A percentile compares a stretch with the other conserved stretches of the same genome.
Conservation (phyloP, 148 eudicot species). For the Chenopodium formosanum region DNA sequence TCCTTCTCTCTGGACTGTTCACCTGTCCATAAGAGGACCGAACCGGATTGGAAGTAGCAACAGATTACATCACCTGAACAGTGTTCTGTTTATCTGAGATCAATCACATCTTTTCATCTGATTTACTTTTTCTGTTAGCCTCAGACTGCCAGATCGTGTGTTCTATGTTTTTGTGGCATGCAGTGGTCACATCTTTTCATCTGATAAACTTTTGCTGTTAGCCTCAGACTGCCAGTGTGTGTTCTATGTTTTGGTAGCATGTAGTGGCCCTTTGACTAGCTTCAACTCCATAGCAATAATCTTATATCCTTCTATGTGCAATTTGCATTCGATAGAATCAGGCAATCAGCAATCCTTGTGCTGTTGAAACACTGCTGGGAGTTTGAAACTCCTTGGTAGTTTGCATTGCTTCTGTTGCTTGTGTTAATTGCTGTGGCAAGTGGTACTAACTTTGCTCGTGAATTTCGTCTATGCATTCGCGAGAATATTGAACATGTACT, state of each 20-base stretch:
- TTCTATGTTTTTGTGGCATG: not conserved
- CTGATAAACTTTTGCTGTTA: not conserved
- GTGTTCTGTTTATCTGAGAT: not conserved
- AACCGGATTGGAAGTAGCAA: too few species aligned
- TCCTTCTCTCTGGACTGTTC: not conserved
- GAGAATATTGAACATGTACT: not conserved
- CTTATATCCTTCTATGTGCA: too few species aligned
- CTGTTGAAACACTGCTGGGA: not conserved
- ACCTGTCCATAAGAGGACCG: not conserved
- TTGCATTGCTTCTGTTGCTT: not conserved
- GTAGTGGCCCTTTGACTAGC: not conserved
- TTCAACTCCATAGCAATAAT: not conserved
- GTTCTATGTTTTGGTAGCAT: not conserved
- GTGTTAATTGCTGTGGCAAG: not conserved
- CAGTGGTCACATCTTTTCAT: not conserved
- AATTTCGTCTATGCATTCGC: not conserved
- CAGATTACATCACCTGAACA: not conserved
- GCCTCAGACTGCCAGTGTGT: not conserved
- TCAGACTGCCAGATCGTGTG: not conserved
- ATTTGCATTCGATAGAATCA: not conserved
- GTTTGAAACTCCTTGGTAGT: not conserved
- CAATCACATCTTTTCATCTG: not conserved
- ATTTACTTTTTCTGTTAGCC: not conserved
- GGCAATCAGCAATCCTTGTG: not conserved
- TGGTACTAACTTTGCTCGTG: not conserved